These are phyloP conservation scores for Theobroma grandiflorum DNA, from an alignment of 441 rosid species.

Conservation along the genomic window DNA sequence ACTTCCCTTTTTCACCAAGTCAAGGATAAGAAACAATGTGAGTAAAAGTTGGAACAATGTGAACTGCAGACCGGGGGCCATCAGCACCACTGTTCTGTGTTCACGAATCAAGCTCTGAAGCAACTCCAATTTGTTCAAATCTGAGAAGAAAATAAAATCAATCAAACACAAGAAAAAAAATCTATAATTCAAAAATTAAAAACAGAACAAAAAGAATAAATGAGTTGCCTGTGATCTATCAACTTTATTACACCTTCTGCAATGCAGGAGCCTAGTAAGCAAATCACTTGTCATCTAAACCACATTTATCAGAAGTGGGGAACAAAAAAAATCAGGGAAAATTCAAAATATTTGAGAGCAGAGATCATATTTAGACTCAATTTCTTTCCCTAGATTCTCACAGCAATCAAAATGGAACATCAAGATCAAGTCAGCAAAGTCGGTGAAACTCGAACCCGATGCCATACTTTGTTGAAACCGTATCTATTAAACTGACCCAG, in stretches of 20 bases:
- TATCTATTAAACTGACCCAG: slow-evolving; percentile 1
- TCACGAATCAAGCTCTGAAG: slow-evolving; percentile 16
- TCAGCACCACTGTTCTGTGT: slow-evolving; percentile 1
- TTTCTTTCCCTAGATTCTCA: not conserved
- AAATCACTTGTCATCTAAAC: not conserved
- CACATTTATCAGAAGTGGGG: not conserved
- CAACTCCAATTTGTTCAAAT: slow-evolving; percentile 4
- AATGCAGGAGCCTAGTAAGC: not conserved
- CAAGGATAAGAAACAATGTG: slow-evolving; percentile 44
- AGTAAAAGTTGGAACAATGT: not conserved
- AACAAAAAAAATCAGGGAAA: not conserved
- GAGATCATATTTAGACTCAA: not conserved
- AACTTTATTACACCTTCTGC: not conserved
- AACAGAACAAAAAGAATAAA: not conserved
- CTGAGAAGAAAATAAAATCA: not conserved
- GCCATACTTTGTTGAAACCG: not conserved
- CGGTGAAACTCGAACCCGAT: not conserved
- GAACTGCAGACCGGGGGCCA: not conserved
- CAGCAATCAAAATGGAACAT: not conserved
- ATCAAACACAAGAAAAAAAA: not conserved
- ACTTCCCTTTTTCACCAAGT: slow-evolving; percentile 39
- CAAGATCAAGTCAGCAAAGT: slow-evolving; percentile 13
- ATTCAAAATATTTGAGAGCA: not conserved
- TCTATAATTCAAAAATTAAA: not conserved
- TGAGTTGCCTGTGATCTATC: not conserved